A percentile compares a stretch with the other conserved stretches of the same genome.
Evolutionary conservation across 768 basidiomycete species (phyloP).

Genomic region (Daedaleopsis sinensis): DNA sequence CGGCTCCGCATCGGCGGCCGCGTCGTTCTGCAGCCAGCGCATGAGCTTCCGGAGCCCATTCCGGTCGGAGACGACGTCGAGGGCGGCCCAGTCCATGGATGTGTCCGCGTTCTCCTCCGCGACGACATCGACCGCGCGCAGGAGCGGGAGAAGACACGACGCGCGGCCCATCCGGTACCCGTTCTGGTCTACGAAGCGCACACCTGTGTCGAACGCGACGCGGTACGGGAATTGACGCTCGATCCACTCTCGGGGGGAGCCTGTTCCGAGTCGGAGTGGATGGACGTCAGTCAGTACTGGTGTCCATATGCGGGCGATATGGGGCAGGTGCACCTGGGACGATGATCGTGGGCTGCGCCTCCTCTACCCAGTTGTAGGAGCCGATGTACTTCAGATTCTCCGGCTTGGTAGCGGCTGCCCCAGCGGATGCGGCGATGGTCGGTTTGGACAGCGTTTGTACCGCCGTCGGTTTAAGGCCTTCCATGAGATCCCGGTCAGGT

Average conservation of each 20-base stretch:
- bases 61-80: conserved; percentile 62
- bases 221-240: conserved; percentile 48
- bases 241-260: conserved; percentile 62
- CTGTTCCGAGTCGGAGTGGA: too few relatives aligned
- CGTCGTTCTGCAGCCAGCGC: conserved; percentile 48
- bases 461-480: conserved; percentile 2
- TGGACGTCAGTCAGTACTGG: too few relatives aligned
- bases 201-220: conserved; percentile 56
- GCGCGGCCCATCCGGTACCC: conserved; percentile 41
- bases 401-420: neutral
- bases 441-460: conserved; percentile 12
- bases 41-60: conserved; percentile 67
- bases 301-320: too few relatives aligned
- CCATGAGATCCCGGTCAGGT: conserved; percentile 13
- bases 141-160: conserved; percentile 53
- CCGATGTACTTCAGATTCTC: conserved; percentile 45
- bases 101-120: conserved; percentile 28
- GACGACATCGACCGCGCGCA: conserved; percentile 56
- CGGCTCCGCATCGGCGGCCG: too few relatives aligned
- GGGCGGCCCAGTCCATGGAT: conserved; percentile 38
- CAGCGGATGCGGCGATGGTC: neutral
- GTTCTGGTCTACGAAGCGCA: conserved; percentile 60
- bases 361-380: conserved; percentile 58
- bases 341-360: conserved; percentile 45
- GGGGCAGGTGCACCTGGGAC: neutral